Evolutionary conservation across 345 rosid genomes (phyloP).

Genomic region (Excoecaria cochinchinensis): DNA sequence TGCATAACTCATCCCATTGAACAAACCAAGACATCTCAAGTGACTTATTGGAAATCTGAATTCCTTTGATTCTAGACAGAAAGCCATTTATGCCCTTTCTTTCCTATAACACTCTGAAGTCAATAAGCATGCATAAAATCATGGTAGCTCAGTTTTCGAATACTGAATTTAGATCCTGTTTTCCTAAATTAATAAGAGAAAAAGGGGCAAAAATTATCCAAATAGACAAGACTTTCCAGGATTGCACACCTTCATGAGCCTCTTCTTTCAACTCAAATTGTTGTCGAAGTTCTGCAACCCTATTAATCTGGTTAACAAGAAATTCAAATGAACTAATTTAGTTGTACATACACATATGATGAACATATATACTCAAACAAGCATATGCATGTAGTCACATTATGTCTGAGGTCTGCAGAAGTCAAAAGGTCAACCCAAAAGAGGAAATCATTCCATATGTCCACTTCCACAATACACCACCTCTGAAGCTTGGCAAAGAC

Average conservation of each 20-base stretch:
- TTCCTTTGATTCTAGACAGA: background rate
- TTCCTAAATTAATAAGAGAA: background rate
- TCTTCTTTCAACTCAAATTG: constrained; percentile 71
- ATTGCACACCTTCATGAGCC: constrained; percentile 62
- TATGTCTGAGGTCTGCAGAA: background rate
- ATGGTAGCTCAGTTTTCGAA: background rate
- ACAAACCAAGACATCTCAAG: background rate
- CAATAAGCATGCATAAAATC: background rate
- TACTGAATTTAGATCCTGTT: background rate
- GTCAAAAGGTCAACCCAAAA: constrained; percentile 3
- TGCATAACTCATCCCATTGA: background rate
- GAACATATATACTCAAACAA: background rate
- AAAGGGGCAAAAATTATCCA: background rate
- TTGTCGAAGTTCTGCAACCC: constrained; percentile 62
- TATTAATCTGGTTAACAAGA: constrained; percentile 58
- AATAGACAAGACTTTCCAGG: background rate
- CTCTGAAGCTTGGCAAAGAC: constrained; percentile 1
- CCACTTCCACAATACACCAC: background rate
- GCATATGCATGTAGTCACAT: background rate
- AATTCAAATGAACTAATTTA: background rate
- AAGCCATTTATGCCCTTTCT: background rate
- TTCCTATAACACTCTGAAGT: background rate
- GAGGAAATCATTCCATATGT: background rate
- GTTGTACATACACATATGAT: background rate
- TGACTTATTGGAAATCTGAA: background rate